Conservation (phyloP, 192 early-diverging fungal species). For the Spizellomyces sp. region DNA sequence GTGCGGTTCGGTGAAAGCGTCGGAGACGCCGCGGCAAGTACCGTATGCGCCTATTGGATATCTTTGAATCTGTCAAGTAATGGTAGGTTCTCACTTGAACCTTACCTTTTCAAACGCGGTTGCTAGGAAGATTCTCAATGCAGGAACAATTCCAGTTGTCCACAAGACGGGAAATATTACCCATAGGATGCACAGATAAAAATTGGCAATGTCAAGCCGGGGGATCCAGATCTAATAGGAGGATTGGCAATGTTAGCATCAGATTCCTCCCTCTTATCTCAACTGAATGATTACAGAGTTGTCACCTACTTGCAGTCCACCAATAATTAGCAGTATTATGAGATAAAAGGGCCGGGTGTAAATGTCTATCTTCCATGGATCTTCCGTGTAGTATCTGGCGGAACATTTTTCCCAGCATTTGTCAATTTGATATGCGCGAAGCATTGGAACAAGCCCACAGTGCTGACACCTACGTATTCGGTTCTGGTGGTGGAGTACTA, state of each 20-base stretch:
- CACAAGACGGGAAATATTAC: slow-evolving; percentile 19
- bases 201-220: slow-evolving; percentile 4
- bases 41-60: slow-evolving; percentile 13
- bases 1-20: not conserved
- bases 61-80: not conserved
- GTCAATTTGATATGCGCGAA: no score
- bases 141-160: slow-evolving; percentile 21
- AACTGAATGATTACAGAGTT: not conserved
- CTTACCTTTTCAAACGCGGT: slow-evolving; percentile 24
- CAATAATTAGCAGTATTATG: slow-evolving; percentile 3
- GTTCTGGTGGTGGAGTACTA: slow-evolving; percentile 28
- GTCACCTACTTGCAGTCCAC: slow-evolving; percentile 15
- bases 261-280: no score
- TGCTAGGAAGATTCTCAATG: slow-evolving; percentile 17
- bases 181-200: slow-evolving; percentile 10
- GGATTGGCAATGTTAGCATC: not conserved
- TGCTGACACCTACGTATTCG: slow-evolving; percentile 1
- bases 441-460: no score
- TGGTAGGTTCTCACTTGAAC: not conserved
- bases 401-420: no score
- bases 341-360: slow-evolving; percentile 31
- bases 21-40: slow-evolving; percentile 8
- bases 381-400: slow-evolving; percentile 16
- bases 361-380: slow-evolving; percentile 18
- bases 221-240: slow-evolving; percentile 13